Base-by-base conservation (phyloP, 2,329 filamentous ascomycete genomes). In the Fusarium illudens region DNA sequence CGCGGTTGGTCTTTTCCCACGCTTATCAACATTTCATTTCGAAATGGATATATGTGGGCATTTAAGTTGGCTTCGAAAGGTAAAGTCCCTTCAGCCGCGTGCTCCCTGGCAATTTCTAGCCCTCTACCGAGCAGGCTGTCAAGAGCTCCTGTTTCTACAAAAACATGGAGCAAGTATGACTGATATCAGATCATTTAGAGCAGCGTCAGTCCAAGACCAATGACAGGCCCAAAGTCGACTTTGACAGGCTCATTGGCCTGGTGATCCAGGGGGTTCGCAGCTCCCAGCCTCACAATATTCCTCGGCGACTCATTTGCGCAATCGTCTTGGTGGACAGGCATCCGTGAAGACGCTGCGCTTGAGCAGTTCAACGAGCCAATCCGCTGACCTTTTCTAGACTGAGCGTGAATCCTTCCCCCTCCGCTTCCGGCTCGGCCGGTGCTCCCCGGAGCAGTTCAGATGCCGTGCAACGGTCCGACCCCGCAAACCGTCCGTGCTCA, bases 221-320 rank as follows among this genome's bases (percentile, higher is more conserved):
- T 68, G 58, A 36, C 34, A 56, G 36, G 22, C 25, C 27, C 34
- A 51, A 22, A 29, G 46, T 37, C 7, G 19, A 36, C 17, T 32
- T 67, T 42, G 48, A 58, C 34, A 52, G 59, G 39, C 44, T 67
- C 27, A 68, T 69, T 68, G 61, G 49, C n/a, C 10, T 32, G 15
- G 22, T 46, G 39, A 46, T 27, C 39, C 39, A 46, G 39, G 22
- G 39, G 39, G 25, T 46, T 27, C 39, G 15, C 10, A 44, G 22
- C 39, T 27, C 52, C 52, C 52, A 55, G 39, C 36, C 52, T 55
- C 52, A 8, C 27, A 46, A 46, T 27, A 19, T 25, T 50, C 29
- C 22, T 32, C 46, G 48, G 30, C 30, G 29, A 52, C 19, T 25
- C 17, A 8, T 29, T n/a, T 32, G 12, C 34, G 36, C 25, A 27